Evolutionary conservation across 2,329 filamentous ascomycete genomes (phyloP), one percentile per base, ranked within the genome.

Genomic region (Microsporum canis): DNA sequence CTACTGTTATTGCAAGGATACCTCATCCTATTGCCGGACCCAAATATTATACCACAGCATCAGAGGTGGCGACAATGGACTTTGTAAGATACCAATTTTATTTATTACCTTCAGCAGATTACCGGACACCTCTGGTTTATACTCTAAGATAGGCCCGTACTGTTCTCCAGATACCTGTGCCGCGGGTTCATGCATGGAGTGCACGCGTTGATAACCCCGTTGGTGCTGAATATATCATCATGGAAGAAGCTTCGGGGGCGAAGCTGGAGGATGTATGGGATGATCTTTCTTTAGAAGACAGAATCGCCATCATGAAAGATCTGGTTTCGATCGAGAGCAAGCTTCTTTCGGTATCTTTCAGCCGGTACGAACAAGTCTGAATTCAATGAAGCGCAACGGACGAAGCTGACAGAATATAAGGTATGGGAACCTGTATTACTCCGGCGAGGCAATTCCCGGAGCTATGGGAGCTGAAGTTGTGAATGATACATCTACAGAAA

Each of bases 201-300:
- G 23, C 63, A 69, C n/a, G 4, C 5, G 23, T 14, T 10, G 65
- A 73, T 17, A 77, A 77, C 63, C 63, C 73, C 7, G 70, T 75
- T 53, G 72, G 74, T 17, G 71, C 73, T 56, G 74, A 76, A 64
- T 78, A 75, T 60, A 72, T 78, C 31, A 67, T 78, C 23, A 76
- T 77, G 71, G 74, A 77, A 62, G 68, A 69, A n/a, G 57, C 74
- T 12, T 57, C 65, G 1, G 75, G 76, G 2, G 67, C 70, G 47
- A 70, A 67, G 63, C 66, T 72, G 59, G 60, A 66, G 1, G 71
- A 65, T 23, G 47, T 65, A 53, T 71, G 67, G 67, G 61, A 70
- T 55, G 64, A 63, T 23, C 66, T 71, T 2, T 65, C 69, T 0
- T 67, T 68, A 7, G 63, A 61, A 55, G 62, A 71, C 59, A 73